Evolutionary conservation across 169 alveolate species (phyloP), one percentile per base, ranked within the genome.

Genomic region (Miamiensis avidus): DNA sequence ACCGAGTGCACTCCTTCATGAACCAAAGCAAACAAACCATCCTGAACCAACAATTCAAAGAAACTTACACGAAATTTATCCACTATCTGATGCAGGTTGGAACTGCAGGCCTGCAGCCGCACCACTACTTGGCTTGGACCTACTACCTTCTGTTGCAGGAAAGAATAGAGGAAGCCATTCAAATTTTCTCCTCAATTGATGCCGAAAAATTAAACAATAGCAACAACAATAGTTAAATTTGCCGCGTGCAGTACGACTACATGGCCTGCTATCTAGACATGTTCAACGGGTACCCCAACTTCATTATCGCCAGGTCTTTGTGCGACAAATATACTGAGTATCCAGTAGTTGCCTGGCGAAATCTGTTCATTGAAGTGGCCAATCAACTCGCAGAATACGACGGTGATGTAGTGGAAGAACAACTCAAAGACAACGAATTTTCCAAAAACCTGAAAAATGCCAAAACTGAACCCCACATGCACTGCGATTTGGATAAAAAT

Each of bases 1-100:
- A 93, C 1, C 84, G 97, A 89, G 94, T 89, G 29, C 96, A 92
- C 82, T 85, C 86, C 34, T 81, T 92, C 1, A 94, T 93, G 76
- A 87, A 91, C 72, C 86, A 86, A 72, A 88, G 83, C 33, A 86
- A 89, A 32, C 78, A 93, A 26, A 78, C 32, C 78, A 88, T 92
- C 26, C 90, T 91, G 29, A 94, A 94, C 85, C 83, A 76, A 29
- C 88, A 92, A 85, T 91, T 94, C 74, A 94, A 86, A 81, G 85
- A 87, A 65, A 87, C 95, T 73, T 94, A 92, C 81, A 29, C 72
- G 15, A 83, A 75, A 65, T 91, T 91, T 81, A 75, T 89, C 29
- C 73, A 75, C 27, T 76, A 78, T 16, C 78, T 91, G 79, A 26
- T 78, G 25, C 75, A 81, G 29, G 78, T 87, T 26, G n/a, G n/a